Evolutionary conservation across 2,329 filamentous ascomycete genomes (phyloP).

Genomic region (Penicillium freii): DNA sequence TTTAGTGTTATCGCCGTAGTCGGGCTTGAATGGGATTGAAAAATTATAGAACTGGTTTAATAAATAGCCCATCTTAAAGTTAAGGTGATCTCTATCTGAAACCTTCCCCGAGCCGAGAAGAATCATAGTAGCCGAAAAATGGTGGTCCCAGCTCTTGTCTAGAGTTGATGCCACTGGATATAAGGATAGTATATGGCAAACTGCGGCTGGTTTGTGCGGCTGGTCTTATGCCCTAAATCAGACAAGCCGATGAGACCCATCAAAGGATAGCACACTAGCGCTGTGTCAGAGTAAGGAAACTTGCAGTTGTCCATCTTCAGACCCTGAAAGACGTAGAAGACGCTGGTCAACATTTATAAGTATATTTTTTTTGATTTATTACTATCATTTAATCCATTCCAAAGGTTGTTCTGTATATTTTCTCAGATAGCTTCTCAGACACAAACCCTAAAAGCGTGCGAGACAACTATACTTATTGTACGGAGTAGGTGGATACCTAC

Average conservation of each 20-base stretch:
- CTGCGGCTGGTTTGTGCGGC: neutral
- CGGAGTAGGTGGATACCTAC: neutral
- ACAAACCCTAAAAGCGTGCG: neutral
- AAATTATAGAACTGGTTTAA: neutral
- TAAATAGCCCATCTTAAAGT: neutral
- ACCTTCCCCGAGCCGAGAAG: neutral
- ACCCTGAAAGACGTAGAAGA: neutral
- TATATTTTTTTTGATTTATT: neutral
- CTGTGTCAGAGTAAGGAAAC: neutral
- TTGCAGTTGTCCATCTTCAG: neutral
- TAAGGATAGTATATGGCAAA: neutral
- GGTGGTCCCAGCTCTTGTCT: neutral
- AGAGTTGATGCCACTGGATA: neutral
- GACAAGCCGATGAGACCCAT: neutral
- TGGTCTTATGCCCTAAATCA: neutral
- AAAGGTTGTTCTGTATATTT: neutral
- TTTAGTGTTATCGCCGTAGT: neutral
- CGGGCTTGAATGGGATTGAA: neutral
- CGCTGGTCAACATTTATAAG: neutral
- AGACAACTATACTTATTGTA: neutral
- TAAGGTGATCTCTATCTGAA: neutral
- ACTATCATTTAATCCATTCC: neutral
- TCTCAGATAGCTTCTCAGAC: neutral
- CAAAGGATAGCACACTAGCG: neutral
- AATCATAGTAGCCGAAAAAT: neutral